Evolutionary conservation across 108 stramenopile species (phyloP).

Genomic region (Skeletonema menzelii): DNA sequence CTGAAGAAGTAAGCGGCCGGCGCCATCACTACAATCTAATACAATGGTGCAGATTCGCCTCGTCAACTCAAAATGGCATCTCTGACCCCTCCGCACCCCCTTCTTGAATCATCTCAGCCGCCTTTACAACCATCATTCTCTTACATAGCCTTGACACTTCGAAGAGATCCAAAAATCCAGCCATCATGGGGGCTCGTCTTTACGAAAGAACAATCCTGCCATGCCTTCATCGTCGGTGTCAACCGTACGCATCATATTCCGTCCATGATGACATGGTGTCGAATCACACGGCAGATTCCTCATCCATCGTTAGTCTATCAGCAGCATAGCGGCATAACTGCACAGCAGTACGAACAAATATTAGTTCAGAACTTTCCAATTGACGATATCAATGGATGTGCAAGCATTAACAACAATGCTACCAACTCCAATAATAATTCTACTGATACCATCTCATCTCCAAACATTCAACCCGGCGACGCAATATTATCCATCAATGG

Average conservation of each 20-base stretch:
- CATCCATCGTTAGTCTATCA: slow-evolving; percentile 17
- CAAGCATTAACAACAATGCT: not conserved
- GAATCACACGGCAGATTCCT: slow-evolving; percentile 14
- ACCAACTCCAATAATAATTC: not conserved
- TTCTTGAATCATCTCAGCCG: not conserved
- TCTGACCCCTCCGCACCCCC: not conserved
- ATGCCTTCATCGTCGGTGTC: slow-evolving; percentile 27
- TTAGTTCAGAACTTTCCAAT: slow-evolving; percentile 10
- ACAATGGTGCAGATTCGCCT: not conserved
- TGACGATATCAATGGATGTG: not conserved
- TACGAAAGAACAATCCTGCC: slow-evolving; percentile 17
- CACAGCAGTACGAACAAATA: slow-evolving; percentile 9
- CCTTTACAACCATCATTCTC: not conserved
- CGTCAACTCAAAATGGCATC: not conserved
- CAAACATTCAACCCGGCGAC: slow-evolving; percentile 28
- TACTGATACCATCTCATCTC: not conserved
- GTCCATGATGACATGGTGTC: slow-evolving; percentile 22
- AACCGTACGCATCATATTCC: not conserved
- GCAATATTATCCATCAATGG: slow-evolving; percentile 46
- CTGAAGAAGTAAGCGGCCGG: too few species aligned
- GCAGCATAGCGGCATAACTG: not conserved
- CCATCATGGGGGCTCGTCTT: slow-evolving; percentile 37
- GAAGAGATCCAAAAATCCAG: not conserved
- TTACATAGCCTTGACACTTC: slow-evolving; percentile 25
- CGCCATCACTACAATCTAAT: too few species aligned